Conservation (phyloP, 495 filamentous ascomycete species). For the Pseudomonodictys pantanalensis region DNA sequence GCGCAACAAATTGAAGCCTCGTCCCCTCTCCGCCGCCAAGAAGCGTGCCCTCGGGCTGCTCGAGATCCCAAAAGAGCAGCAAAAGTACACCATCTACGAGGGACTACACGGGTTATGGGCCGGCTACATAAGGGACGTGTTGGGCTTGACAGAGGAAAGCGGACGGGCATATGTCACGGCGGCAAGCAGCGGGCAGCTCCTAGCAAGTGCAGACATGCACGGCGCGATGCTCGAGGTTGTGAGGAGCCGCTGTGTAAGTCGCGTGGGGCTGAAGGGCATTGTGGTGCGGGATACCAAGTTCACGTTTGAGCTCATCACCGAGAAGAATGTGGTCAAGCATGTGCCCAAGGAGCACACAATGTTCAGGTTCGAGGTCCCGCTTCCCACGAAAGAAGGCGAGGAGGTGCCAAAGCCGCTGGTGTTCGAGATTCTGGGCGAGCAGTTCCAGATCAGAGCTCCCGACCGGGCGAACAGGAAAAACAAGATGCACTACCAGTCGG, state of each 20-base stretch:
- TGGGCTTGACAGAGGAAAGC: slow-evolving; percentile 48
- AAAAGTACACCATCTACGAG: slow-evolving; percentile 73
- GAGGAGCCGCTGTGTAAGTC: slow-evolving; percentile 69
- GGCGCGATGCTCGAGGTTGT: slow-evolving; percentile 83
- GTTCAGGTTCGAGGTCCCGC: slow-evolving; percentile 72
- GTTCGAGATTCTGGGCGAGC: slow-evolving; percentile 85
- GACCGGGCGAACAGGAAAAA: slow-evolving; percentile 90
- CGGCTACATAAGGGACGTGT: slow-evolving; percentile 74
- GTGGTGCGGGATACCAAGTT: slow-evolving; percentile 85
- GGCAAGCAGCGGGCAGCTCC: slow-evolving; percentile 58
- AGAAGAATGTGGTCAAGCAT: slow-evolving; percentile 58
- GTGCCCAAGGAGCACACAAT: slow-evolving; percentile 87
- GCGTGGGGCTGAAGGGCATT: slow-evolving; percentile 82
- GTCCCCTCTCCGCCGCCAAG: slow-evolving; percentile 75
- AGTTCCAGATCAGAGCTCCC: slow-evolving; percentile 76
- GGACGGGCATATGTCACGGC: slow-evolving; percentile 45
- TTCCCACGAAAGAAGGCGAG: slow-evolving; percentile 35
- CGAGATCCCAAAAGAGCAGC: slow-evolving; percentile 63
- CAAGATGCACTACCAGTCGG: slow-evolving; percentile 52
- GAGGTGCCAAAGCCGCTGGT: slow-evolving; percentile 50
- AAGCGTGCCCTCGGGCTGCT: slow-evolving; percentile 71
- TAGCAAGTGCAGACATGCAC: slow-evolving; percentile 84
- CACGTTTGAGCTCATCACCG: slow-evolving; percentile 78
- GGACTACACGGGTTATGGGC: slow-evolving; percentile 76
- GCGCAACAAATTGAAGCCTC: slow-evolving; percentile 56